Conservation (phyloP, 768 basidiomycete genomes). For the Podaxis sp. region DNA sequence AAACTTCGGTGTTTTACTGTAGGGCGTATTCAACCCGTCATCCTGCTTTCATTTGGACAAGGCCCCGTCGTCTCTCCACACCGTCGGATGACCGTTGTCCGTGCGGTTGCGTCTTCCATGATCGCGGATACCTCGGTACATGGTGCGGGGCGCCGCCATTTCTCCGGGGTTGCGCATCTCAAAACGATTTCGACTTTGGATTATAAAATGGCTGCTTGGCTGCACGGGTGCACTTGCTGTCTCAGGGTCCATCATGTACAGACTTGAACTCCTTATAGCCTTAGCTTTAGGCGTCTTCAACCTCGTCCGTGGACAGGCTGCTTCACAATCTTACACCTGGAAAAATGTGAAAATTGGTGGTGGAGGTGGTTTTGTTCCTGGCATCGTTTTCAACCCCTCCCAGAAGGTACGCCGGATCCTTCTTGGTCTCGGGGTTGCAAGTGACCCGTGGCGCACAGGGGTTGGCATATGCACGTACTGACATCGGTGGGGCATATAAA, state of each 20-base stretch:
- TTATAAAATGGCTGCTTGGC: conserved; percentile 3
- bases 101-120: not conserved
- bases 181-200: not conserved
- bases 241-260: conserved; percentile 27
- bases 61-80: not conserved
- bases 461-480: conserved; percentile 64
- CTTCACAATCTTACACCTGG: conserved; percentile 58
- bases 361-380: conserved; percentile 51
- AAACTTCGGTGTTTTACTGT: conserved; percentile 12
- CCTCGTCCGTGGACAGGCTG: conserved; percentile 34
- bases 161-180: not conserved
- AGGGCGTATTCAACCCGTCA: not conserved
- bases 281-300: conserved; percentile 26
- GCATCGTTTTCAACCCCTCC: conserved; percentile 62
- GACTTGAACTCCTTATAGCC: conserved; percentile 30
- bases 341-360: conserved; percentile 59
- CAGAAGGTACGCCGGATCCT: conserved; percentile 33
- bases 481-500: conserved; percentile 66
- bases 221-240: not conserved
- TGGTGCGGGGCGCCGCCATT: not conserved
- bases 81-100: not conserved
- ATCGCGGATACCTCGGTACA: conserved; percentile 6
- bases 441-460: conserved; percentile 33
- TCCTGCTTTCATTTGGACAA: not conserved
- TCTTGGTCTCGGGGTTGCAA: not conserved